Percentiles rank a stretch among this genome's conserved stretches.
phyloP scores from a whole-genome alignment of 2,329 filamentous ascomycete species.

The Alternaria novae-zelandiae region DNA sequence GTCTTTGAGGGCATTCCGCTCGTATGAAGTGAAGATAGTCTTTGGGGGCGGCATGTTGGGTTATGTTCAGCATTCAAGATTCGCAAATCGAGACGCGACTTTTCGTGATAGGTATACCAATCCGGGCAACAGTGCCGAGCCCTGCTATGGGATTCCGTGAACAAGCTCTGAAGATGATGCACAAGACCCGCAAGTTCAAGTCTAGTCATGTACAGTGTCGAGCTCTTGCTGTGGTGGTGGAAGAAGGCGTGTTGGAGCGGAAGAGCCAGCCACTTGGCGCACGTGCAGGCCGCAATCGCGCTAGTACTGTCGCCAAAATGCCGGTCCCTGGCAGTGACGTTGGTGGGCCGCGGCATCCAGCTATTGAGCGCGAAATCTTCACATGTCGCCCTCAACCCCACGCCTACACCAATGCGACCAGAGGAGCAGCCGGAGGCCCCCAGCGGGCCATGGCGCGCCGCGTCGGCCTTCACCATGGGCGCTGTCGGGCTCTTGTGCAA shows the following conservation, averaged over 20 bases:
- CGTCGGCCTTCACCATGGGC: constrained; percentile 77
- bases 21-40: constrained; percentile 87
- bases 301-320: constrained; percentile 22
- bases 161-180: neutral
- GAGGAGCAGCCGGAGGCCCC: constrained; percentile 60
- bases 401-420: constrained; percentile 45
- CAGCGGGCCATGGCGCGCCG: constrained; percentile 72
- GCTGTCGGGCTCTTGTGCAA: constrained; percentile 73
- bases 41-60: constrained; percentile 37
- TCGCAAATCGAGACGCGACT: neutral
- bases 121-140: neutral
- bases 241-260: neutral
- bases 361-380: constrained; percentile 19
- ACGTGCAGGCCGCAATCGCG: constrained; percentile 7
- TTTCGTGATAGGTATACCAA: neutral
- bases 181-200: neutral
- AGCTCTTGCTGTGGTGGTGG: neutral
- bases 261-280: constrained; percentile 16
- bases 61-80: neutral
- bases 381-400: constrained; percentile 19
- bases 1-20: constrained; percentile 80
- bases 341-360: constrained; percentile 11
- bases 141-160: neutral
- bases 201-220: neutral
- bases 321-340: constrained; percentile 26